Evolutionary conservation across 495 filamentous ascomycete genomes (phyloP).

Genomic region (Lichenothelia convexa): DNA sequence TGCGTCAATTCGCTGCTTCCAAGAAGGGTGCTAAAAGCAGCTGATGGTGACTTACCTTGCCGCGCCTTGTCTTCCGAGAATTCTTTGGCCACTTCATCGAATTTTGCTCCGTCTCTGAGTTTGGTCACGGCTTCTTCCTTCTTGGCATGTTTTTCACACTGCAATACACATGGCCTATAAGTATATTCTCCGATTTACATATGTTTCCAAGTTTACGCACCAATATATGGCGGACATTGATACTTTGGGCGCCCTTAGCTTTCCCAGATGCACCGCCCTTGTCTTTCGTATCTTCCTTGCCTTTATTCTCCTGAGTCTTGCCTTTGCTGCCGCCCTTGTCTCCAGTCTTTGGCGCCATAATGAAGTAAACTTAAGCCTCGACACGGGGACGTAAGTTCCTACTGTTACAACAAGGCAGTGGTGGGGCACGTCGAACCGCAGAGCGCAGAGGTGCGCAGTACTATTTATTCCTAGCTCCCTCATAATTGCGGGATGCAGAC

Average conservation of each 20-base stretch:
- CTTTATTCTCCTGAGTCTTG: constrained; percentile 4
- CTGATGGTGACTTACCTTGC: constrained; percentile 34
- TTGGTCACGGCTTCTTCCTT: constrained; percentile 77
- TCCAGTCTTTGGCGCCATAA: constrained; percentile 17
- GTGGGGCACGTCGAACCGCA: too few relatives aligned
- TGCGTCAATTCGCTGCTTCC: too few relatives aligned
- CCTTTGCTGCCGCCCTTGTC: constrained; percentile 11
- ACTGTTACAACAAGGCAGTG: too few relatives aligned
- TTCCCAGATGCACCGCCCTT: constrained; percentile 26
- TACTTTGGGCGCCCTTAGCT: constrained; percentile 56
- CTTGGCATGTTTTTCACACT: constrained; percentile 72
- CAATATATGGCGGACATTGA: constrained; percentile 85
- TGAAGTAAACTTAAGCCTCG: too few relatives aligned
- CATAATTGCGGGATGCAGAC: too few relatives aligned
- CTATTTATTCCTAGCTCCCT: too few relatives aligned
- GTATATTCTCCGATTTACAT: too few relatives aligned
- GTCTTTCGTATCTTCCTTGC: constrained; percentile 1
- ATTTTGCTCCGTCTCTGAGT: constrained; percentile 57
- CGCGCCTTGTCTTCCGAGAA: constrained; percentile 82
- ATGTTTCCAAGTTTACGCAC: too few relatives aligned
- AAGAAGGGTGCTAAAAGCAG: too few relatives aligned
- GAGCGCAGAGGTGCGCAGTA: too few relatives aligned
- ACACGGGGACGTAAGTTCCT: too few relatives aligned
- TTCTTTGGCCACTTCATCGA: constrained; percentile 73
- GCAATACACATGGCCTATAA: too few relatives aligned